Percentiles rank a stretch among this genome's conserved stretches.
These are phyloP conservation scores for Amylocarpus encephaloides DNA, from an alignment of 2,329 filamentous ascomycete genomes.

Conservation along the genomic window DNA sequence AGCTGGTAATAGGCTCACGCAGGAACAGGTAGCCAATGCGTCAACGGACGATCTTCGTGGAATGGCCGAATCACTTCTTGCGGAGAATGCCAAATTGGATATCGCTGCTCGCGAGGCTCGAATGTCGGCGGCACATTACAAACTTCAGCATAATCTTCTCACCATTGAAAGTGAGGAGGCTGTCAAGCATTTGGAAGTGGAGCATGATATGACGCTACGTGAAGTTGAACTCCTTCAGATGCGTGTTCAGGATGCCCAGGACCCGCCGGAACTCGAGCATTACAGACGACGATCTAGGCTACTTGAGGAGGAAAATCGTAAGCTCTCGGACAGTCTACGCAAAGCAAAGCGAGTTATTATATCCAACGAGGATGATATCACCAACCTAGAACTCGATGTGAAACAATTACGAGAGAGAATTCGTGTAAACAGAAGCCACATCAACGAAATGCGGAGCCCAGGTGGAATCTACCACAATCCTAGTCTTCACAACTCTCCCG, in stretches of 20 bases:
- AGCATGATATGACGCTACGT: constrained; percentile 83
- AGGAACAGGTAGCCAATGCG: constrained; percentile 46
- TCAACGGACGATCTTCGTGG: constrained; percentile 49
- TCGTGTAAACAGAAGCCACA: constrained; percentile 81
- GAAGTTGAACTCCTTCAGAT: constrained; percentile 82
- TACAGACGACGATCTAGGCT: constrained; percentile 49
- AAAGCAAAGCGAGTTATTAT: constrained; percentile 74
- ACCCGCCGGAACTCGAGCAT: constrained; percentile 56
- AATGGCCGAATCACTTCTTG: constrained; percentile 49
- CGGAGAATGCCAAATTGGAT: constrained; percentile 49
- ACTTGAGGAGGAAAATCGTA: constrained; percentile 58
- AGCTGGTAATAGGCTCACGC: constrained; percentile 33
- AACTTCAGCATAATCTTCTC: constrained; percentile 80
- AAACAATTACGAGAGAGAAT: constrained; percentile 75
- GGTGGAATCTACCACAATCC: constrained; percentile 61
- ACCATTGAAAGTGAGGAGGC: constrained; percentile 79
- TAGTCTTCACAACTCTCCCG: constrained; percentile 46
- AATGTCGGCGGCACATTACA: constrained; percentile 83
- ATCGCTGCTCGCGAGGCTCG: constrained; percentile 55
- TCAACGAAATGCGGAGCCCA: constrained; percentile 71
- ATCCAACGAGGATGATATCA: constrained; percentile 68
- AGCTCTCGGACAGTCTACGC: constrained; percentile 57
- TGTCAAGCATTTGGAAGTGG: constrained; percentile 79
- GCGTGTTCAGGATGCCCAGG: constrained; percentile 54
- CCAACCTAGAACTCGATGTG: constrained; percentile 67